These are phyloP conservation scores for Patellifolia procumbens DNA, from an alignment of 179 eudicot species.

Conservation along the genomic window DNA sequence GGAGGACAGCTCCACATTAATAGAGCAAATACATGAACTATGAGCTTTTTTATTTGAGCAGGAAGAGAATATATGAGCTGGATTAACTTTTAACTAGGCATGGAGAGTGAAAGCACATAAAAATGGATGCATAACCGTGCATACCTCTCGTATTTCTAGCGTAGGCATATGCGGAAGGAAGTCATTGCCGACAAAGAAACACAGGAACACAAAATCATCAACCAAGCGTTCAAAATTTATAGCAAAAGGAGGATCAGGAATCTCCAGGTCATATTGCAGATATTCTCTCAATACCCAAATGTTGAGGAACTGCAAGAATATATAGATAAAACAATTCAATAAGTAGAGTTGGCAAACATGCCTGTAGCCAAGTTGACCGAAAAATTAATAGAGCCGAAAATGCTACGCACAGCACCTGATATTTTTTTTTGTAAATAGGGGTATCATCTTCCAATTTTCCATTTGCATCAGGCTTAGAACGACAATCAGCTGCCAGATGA, in stretches of 20 bases:
- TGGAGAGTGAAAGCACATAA: background rate
- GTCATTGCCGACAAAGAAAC: conserved; percentile 98
- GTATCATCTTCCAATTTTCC: conserved; percentile 57
- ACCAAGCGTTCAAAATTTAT: conserved; percentile 79
- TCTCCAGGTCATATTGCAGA: conserved; percentile 81
- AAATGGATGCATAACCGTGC: conserved; percentile 1
- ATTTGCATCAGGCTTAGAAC: conserved; percentile 46
- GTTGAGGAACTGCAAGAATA: conserved; percentile 70
- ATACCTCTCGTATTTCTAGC: conserved; percentile 96
- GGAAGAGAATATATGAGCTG: background rate
- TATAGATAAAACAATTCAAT: conserved; percentile 12
- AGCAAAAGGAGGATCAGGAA: conserved; percentile 71
- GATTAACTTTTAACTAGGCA: background rate
- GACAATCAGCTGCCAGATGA: conserved; percentile 95
- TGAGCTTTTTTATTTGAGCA: background rate
- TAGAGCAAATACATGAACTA: conserved; percentile 30
- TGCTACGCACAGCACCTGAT: conserved; percentile 62
- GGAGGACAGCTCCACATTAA: background rate
- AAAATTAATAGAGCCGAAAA: conserved; percentile 12
- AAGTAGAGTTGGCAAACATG: conserved; percentile 8
- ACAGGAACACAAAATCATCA: conserved; percentile 94
- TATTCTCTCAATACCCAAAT: conserved; percentile 95
- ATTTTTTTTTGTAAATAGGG: conserved; percentile 88
- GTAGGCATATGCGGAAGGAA: conserved; percentile 99
- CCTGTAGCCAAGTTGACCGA: conserved; percentile 26